Conservation (phyloP, 2,329 filamentous ascomycete genomes). For the Emmonsiellopsis sp. region DNA sequence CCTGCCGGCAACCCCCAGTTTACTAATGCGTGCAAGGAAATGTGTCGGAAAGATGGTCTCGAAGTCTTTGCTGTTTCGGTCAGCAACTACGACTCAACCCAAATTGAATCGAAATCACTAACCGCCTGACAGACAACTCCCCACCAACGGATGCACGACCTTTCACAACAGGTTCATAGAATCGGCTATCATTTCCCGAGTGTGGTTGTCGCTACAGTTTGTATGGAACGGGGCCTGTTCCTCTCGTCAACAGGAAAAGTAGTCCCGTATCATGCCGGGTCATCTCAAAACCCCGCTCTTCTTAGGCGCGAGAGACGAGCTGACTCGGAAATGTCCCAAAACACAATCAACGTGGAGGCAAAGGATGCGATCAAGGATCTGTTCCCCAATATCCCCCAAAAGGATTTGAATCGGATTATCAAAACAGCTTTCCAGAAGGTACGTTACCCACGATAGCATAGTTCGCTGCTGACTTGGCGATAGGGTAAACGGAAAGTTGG, state of each 20-base stretch:
- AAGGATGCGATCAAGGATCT: slow-evolving; percentile 50
- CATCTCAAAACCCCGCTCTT: slow-evolving; percentile 14
- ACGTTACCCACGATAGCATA: slow-evolving; percentile 13
- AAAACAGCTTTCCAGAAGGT: slow-evolving; percentile 52
- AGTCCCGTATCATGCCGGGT: slow-evolving; percentile 26
- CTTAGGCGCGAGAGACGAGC: slow-evolving; percentile 9
- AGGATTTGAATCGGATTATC: slow-evolving; percentile 49
- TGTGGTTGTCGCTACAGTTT: slow-evolving; percentile 49
- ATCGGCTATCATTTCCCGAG: slow-evolving; percentile 56
- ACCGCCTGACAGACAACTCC: slow-evolving; percentile 35
- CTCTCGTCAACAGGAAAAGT: slow-evolving; percentile 39
- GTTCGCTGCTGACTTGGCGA: slow-evolving; percentile 14
- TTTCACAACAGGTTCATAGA: slow-evolving; percentile 52
- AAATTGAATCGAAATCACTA: slow-evolving; percentile 3
- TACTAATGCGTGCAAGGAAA: slow-evolving; percentile 50
- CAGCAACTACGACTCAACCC: slow-evolving; percentile 20
- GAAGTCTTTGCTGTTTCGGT: slow-evolving; percentile 53
- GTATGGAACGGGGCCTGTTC: slow-evolving; percentile 38
- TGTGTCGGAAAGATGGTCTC: slow-evolving; percentile 45
- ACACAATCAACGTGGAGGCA: slow-evolving; percentile 47
- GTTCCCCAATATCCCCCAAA: slow-evolving; percentile 53
- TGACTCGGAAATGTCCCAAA: slow-evolving; percentile 28
- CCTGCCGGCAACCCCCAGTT: slow-evolving; percentile 51
- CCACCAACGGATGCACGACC: slow-evolving; percentile 39
- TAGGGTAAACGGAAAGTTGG: slow-evolving; percentile 50